A percentile compares a stretch with the other conserved stretches of the same genome.
Conservation (phyloP, 2,329 filamentous ascomycete genomes). For the Fusarium transvaalense region DNA sequence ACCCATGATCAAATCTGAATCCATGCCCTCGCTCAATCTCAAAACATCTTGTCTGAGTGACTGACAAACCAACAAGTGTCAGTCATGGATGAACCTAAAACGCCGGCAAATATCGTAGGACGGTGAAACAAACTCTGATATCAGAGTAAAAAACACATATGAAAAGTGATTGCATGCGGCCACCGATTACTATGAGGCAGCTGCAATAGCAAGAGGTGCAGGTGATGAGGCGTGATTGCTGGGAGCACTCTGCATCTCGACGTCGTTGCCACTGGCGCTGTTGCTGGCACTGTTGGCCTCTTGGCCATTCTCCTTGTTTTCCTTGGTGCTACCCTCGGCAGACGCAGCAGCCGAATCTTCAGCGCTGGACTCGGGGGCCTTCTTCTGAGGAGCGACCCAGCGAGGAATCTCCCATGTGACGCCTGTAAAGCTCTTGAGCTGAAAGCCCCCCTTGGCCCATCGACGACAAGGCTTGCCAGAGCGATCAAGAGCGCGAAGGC, state of each 20-base stretch:
- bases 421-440: conserved; percentile 93
- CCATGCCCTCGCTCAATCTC: conserved; percentile 30
- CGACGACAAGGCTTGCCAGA: conserved; percentile 91
- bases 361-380: conserved; percentile 59
- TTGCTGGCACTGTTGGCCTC: conserved; percentile 63
- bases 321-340: conserved; percentile 69
- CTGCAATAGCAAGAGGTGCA: conserved; percentile 61
- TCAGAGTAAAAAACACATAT: conserved; percentile 16
- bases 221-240: conserved; percentile 67
- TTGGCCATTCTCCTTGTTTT: conserved; percentile 71
- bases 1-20: conserved; percentile 17
- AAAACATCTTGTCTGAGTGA: conserved; percentile 16
- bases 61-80: conserved; percentile 25
- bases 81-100: conserved; percentile 36
- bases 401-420: conserved; percentile 83
- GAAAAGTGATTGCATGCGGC: neutral
- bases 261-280: conserved; percentile 60
- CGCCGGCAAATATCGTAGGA: conserved; percentile 28
- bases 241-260: conserved; percentile 66
- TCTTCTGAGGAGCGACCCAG: conserved; percentile 81
- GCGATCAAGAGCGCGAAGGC: conserved; percentile 91
- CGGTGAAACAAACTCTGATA: conserved; percentile 32
- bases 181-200: conserved; percentile 54
- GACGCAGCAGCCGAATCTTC: conserved; percentile 63
- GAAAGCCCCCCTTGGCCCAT: conserved; percentile 87